These are phyloP conservation scores for Ramaria sp. DNA, from an alignment of 768 basidiomycete genomes.

Conservation along the genomic window DNA sequence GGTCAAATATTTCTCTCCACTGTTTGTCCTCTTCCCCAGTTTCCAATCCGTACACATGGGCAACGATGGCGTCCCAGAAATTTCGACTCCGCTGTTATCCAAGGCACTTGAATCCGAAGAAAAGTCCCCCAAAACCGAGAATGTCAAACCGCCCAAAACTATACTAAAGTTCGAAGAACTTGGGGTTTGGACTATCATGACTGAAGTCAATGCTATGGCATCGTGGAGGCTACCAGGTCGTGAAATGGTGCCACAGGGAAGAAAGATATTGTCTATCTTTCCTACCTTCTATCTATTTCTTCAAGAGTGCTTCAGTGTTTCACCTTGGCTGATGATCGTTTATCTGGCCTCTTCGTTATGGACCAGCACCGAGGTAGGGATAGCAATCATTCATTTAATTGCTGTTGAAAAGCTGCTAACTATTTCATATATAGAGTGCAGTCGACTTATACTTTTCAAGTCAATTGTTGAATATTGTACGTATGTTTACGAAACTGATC, in stretches of 20 bases:
- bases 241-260: not conserved
- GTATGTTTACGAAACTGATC: no score
- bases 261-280: not conserved
- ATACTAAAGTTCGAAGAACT: not conserved
- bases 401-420: not conserved
- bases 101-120: not conserved
- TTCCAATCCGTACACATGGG: no score
- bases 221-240: not conserved
- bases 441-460: not conserved
- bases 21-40: no score
- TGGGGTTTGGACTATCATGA: not conserved
- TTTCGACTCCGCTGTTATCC: no score
- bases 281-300: conserved; percentile 4
- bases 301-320: conserved; percentile 3
- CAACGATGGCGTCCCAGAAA: no score
- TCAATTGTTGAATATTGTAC: conserved; percentile 2
- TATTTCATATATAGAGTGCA: not conserved
- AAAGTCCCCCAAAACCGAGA: not conserved
- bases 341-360: conserved; percentile 1
- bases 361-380: not conserved
- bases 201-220: not conserved
- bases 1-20: no score
- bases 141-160: not conserved
- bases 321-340: not conserved
- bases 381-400: no score